Base-by-base conservation (phyloP, 768 basidiomycete genomes). In the Hericium rajendrae region DNA sequence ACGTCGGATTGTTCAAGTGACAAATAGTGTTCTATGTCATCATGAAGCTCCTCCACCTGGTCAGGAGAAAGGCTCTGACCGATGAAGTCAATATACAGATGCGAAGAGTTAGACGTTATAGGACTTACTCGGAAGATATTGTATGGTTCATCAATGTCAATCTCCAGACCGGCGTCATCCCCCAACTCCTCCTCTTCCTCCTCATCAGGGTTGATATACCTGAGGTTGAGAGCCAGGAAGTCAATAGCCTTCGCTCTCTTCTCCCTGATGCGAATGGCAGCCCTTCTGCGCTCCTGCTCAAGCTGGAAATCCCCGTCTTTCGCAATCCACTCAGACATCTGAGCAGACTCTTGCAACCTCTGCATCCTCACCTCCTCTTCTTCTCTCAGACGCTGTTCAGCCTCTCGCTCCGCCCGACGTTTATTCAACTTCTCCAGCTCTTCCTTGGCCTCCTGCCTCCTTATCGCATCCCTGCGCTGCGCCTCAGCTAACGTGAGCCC, bases 161-260 rank as follows among this genome's bases (percentile, higher is more conserved):
- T 97, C 71, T 99, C 97, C 53, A 99, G 78, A 26, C 92, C 94
- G 48, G 87, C 82, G 57, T 91, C 91, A 22, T 94, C 94, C 58
- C 84, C 79, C 39, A 76, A 72, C 51, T 82, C 79, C 8, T 83
- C 83, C 2, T 88, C 85, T n/a, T 84, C 80, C 37, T 85, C 80
- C 15, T 73, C 74, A 26, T 80, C 76, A 20, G 82, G 84, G 66
- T 87, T 85, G 32, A 92, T 89, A 71, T 97, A 98, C 60, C 91
- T 86, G 59, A 99, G 79, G 69, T 99, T 99, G 66, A 99, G 81
- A 49, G 94, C 92, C 60, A 99, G 73, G 72, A 95, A 98, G 69
- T 99, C 97, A 63, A 99, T 86, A n/a, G 97, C 97, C 68, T 98
- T 98, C 2, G 97, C 97, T 54, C 97, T 76, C 71, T 94, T 94